Percentiles rank a stretch among this genome's conserved stretches.
Conservation (phyloP, 352 stramenopile genomes). For the Phytophthora megakarya region DNA sequence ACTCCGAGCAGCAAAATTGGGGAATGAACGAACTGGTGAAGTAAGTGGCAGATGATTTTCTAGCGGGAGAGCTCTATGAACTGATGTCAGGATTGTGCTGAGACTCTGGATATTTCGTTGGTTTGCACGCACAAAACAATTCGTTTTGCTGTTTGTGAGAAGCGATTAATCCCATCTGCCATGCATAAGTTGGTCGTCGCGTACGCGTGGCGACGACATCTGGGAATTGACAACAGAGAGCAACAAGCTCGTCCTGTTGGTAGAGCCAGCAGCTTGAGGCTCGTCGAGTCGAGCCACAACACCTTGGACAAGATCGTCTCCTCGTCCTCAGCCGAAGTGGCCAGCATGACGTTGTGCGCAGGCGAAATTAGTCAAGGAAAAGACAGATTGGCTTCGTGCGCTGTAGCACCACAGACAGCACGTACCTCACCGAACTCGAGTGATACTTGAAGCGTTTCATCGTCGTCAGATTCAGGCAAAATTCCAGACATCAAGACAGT, state of each 20-base stretch:
- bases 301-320: slow-evolving; percentile 3
- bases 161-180: slow-evolving; percentile 26
- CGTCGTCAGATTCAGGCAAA: too few relatives aligned
- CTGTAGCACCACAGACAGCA: neutral
- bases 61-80: slow-evolving; percentile 23
- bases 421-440: too few relatives aligned
- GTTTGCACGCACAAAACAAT: slow-evolving; percentile 5
- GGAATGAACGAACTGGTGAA: slow-evolving; percentile 21
- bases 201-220: slow-evolving; percentile 16
- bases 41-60: neutral
- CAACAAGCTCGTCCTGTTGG: neutral
- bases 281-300: slow-evolving; percentile 17
- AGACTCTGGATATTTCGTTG: slow-evolving; percentile 25
- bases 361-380: neutral
- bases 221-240: slow-evolving; percentile 19
- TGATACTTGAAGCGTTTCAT: too few relatives aligned
- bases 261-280: slow-evolving; percentile 6
- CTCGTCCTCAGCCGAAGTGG: slow-evolving; percentile 5
- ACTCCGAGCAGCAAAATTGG: slow-evolving; percentile 36
- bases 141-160: slow-evolving; percentile 31
- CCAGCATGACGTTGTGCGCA: neutral
- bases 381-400: neutral
- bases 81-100: slow-evolving; percentile 19
- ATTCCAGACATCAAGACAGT: too few relatives aligned
- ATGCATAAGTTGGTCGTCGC: slow-evolving; percentile 5